Percentiles rank a stretch among this genome's conserved stretches.
Conservation (phyloP, 2,329 filamentous ascomycete species). For the Trichoderma brevicompactum region DNA sequence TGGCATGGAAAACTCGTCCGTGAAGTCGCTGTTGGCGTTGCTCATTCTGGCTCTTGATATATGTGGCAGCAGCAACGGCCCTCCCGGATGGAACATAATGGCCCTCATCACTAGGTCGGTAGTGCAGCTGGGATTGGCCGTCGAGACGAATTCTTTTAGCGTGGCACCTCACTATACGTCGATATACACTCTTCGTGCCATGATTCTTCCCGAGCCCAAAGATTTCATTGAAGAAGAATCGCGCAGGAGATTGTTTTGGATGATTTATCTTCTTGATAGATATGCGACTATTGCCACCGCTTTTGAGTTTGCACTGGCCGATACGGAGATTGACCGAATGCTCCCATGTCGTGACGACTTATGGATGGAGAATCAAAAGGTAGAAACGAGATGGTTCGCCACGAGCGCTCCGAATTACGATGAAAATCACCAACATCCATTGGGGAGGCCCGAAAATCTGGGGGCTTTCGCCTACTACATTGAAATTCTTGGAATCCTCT, state of each 20-base stretch:
- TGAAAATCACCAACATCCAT: slow-evolving; percentile 61
- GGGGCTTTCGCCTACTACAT: slow-evolving; percentile 90
- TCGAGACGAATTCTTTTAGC: slow-evolving; percentile 78
- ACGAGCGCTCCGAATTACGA: slow-evolving; percentile 50
- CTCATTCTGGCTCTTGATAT: slow-evolving; percentile 86
- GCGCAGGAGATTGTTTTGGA: slow-evolving; percentile 85
- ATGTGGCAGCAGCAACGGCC: slow-evolving; percentile 84
- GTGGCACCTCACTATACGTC: slow-evolving; percentile 80
- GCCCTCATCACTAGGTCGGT: slow-evolving; percentile 87
- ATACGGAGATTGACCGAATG: slow-evolving; percentile 85
- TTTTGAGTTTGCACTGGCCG: slow-evolving; percentile 87
- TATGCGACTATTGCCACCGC: slow-evolving; percentile 91
- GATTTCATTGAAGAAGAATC: slow-evolving; percentile 92
- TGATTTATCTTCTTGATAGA: slow-evolving; percentile 87
- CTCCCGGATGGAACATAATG: slow-evolving; percentile 89
- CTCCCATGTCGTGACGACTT: slow-evolving; percentile 86
- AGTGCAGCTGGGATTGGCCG: slow-evolving; percentile 82
- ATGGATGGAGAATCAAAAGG: slow-evolving; percentile 80
- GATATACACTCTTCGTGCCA: slow-evolving; percentile 86
- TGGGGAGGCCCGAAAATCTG: slow-evolving; percentile 76
- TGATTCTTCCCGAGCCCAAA: slow-evolving; percentile 79
- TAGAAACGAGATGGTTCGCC: slow-evolving; percentile 83
- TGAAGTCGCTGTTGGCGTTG: slow-evolving; percentile 83
- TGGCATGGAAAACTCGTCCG: slow-evolving; percentile 85
- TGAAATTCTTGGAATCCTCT: slow-evolving; percentile 84